phyloP scores from a whole-genome alignment of 2,329 filamentous ascomycete species.

The Monosporascus sp. region DNA sequence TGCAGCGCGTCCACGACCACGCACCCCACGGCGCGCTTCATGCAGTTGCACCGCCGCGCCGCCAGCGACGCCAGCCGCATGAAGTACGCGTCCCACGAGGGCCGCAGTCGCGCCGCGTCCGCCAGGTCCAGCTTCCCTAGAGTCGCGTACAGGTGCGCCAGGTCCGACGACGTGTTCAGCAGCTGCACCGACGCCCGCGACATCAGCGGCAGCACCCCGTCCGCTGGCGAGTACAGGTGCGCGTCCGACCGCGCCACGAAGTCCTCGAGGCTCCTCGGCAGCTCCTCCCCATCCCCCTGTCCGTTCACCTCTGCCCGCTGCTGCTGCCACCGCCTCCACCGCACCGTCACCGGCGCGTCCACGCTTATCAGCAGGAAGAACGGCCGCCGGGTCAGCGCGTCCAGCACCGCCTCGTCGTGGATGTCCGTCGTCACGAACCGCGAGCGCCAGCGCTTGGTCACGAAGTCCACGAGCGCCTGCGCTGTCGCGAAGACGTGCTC shows the following conservation, averaged over 20 bases:
- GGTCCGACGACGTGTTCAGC: constrained; percentile 73
- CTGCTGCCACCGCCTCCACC: constrained; percentile 71
- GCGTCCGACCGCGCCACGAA: constrained; percentile 60
- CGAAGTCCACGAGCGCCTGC: constrained; percentile 71
- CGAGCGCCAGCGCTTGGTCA: constrained; percentile 77
- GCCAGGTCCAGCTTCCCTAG: constrained; percentile 71
- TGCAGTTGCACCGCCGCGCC: constrained; percentile 88
- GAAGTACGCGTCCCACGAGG: constrained; percentile 95
- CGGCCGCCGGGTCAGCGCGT: constrained; percentile 71
- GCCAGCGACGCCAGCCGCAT: constrained; percentile 94
- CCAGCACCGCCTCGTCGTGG: constrained; percentile 64
- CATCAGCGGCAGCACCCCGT: constrained; percentile 70
- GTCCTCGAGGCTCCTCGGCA: constrained; percentile 41
- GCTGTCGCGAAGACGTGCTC: constrained; percentile 49
- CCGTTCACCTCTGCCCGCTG: constrained; percentile 1
- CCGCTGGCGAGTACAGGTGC: constrained; percentile 64
- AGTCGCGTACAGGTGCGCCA: constrained; percentile 66
- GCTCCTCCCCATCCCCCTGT: not conserved
- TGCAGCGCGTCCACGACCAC: constrained; percentile 77
- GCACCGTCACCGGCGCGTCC: constrained; percentile 78
- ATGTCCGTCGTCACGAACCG: constrained; percentile 86
- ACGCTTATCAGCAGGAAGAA: constrained; percentile 93
- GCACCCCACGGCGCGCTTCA: constrained; percentile 94
- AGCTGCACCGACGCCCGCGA: constrained; percentile 78
- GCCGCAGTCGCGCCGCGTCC: constrained; percentile 73